phyloP scores from a whole-genome alignment of 2,329 filamentous ascomycete genomes.

The Alternaria conjuncta region DNA sequence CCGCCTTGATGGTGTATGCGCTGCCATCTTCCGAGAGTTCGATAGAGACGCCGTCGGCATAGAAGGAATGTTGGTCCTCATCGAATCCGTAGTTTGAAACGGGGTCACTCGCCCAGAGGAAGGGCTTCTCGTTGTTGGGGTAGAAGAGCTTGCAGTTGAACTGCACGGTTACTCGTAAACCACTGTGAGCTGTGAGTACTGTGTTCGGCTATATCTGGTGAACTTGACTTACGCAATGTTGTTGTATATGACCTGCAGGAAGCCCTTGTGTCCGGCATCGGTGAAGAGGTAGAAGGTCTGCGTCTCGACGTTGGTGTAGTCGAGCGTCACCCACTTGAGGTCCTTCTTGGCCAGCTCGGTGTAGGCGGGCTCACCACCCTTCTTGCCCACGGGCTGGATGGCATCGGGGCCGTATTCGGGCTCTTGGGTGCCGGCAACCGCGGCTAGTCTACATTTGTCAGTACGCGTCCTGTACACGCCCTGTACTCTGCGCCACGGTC shows the following conservation, averaged over 20 bases:
- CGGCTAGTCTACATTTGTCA: constrained; percentile 58
- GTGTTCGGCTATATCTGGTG: not conserved
- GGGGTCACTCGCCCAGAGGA: constrained; percentile 83
- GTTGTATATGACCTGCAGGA: constrained; percentile 95
- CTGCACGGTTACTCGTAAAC: constrained; percentile 87
- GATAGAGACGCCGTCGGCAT: constrained; percentile 82
- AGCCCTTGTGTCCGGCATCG: constrained; percentile 76
- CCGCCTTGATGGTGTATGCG: constrained; percentile 87
- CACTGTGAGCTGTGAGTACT: constrained; percentile 60
- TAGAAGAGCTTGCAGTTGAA: constrained; percentile 95
- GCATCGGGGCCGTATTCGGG: constrained; percentile 91
- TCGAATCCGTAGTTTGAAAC: constrained; percentile 83
- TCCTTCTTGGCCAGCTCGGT: constrained; percentile 80
- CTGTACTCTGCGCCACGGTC: constrained; percentile 8
- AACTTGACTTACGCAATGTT: constrained; percentile 79
- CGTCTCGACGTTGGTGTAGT: constrained; percentile 90
- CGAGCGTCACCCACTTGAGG: constrained; percentile 80
- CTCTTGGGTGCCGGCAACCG: constrained; percentile 94
- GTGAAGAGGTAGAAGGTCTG: constrained; percentile 91
- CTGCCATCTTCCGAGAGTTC: constrained; percentile 85
- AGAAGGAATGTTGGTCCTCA: constrained; percentile 82
- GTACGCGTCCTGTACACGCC: constrained; percentile 5
- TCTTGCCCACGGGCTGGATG: constrained; percentile 83
- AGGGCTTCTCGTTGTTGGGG: constrained; percentile 71
- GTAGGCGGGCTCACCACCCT: constrained; percentile 78